Base-by-base conservation (phyloP, 306 rosid genomes). In the Vigna hirtella region DNA sequence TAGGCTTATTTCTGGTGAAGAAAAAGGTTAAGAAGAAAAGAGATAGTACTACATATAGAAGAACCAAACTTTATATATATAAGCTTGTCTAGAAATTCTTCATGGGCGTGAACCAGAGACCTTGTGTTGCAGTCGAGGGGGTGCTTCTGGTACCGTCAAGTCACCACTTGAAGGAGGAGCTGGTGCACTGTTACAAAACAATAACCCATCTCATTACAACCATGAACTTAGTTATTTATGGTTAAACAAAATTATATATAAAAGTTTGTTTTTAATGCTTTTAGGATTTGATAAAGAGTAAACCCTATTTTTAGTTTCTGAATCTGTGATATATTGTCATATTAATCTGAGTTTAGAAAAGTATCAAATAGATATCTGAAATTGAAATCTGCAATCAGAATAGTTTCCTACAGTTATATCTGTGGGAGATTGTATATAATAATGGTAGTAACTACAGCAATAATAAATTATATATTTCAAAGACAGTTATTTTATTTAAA, bases 111-210 rank as follows among this genome's bases (percentile, higher is more conserved):
- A 58, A 42, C 7, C 55, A 16, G 14, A 2, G 67, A 13, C 26
- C 11, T 7, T 9, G 47, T 14, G 51, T 10, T 30, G 59, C 5
- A 45, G 7, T 5, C 30, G 59, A 15, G 18, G 79, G 2, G 17
- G 7, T 11, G n/a, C 5, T 3, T 22, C 38, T 8, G 78, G 30
- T 1, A 4, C 3, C 18, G 36, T 15, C 7, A 12, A 1, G 4
- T 16, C 32, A 20, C 76, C 51, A 1, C 12, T 7, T 45, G 73
- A 47, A 68, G 73, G 73, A 68, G 73, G 73, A 47, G 73, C 73
- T 48, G 77, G 53, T 11, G 42, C 59, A 15, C 74, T 70, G 61
- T 49, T 14, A 70, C 47, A 70, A 51, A 70, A 50, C 13, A 51
- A 30, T 30, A 30, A 51, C 16, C 32, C 48, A 70, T 16, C 61